Percentiles rank a stretch among this genome's conserved stretches.
Conservation (phyloP, 805 yeast species). For the Yarrowia divulgata region DNA sequence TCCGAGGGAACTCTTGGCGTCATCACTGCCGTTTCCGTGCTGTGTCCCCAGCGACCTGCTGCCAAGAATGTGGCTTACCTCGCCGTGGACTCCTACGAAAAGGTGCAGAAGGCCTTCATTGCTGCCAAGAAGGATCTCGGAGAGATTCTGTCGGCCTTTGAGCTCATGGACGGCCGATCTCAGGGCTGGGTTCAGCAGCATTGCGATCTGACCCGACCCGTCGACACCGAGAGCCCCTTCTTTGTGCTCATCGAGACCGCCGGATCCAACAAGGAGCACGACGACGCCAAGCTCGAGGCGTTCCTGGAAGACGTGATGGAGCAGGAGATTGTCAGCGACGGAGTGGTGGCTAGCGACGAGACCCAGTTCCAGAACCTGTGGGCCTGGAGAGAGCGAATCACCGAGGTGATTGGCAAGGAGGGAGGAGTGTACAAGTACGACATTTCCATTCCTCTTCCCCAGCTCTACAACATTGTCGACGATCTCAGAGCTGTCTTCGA, state of each 20-base stretch:
- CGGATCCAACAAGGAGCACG: conserved; percentile 95
- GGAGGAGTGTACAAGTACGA: conserved; percentile 99
- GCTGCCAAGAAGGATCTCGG: conserved; percentile 79
- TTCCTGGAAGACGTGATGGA: conserved; percentile 89
- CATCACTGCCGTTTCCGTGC: conserved; percentile 85
- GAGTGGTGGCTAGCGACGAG: conserved; percentile 95
- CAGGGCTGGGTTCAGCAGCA: conserved; percentile 54
- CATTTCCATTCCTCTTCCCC: conserved; percentile 85
- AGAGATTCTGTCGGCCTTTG: conserved; percentile 91
- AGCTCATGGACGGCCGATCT: conserved; percentile 88
- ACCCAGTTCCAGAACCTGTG: conserved; percentile 82
- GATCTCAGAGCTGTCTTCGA: conserved; percentile 70
- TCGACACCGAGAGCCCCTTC: conserved; percentile 84
- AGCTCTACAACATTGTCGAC: conserved; percentile 80
- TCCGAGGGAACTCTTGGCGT: conserved; percentile 92
- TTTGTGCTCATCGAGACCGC: conserved; percentile 92
- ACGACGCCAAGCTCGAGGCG: conserved; percentile 83
- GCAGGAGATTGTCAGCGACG: conserved; percentile 83
- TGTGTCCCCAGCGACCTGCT: conserved; percentile 88
- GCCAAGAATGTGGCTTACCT: conserved; percentile 87
- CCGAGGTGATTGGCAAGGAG: conserved; percentile 81
- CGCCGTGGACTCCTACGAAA: conserved; percentile 79
- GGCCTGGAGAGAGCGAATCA: conserved; percentile 95
- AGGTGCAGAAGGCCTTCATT: conserved; percentile 82
- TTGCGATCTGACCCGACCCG: conserved; percentile 69